phyloP scores from a whole-genome alignment of 1,284 basidiomycete species.

The Takashimella tepidaria region DNA sequence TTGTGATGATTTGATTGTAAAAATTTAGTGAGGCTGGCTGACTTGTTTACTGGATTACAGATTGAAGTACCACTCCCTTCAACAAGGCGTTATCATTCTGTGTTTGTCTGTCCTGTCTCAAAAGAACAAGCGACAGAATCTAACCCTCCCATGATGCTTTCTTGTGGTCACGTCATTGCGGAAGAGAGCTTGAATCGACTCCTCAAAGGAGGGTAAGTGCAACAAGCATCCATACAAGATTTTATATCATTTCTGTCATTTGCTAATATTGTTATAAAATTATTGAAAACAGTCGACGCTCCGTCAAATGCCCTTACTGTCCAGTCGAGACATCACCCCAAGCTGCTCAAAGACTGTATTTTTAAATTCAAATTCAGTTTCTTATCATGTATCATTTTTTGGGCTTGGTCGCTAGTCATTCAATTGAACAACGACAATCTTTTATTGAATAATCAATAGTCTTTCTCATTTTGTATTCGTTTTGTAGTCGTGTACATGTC shows the following conservation, averaged over 20 bases:
- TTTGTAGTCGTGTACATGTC: too few species aligned
- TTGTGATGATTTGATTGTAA: too few species aligned
- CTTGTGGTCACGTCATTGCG: conserved; percentile 89
- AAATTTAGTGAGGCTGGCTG: too few species aligned
- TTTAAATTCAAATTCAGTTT: conserved; percentile 19
- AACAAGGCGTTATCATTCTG: conserved; percentile 87
- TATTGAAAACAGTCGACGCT: conserved; percentile 27
- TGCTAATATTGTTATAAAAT: neutral
- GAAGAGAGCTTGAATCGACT: conserved; percentile 81
- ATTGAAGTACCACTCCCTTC: conserved; percentile 87
- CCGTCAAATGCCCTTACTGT: conserved; percentile 48
- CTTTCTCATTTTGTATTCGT: too few species aligned
- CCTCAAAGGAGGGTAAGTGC: conserved; percentile 75
- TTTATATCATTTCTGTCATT: too few species aligned
- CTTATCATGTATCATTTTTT: neutral
- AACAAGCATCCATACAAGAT: too few species aligned
- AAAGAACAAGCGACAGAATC: conserved; percentile 90
- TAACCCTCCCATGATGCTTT: conserved; percentile 97
- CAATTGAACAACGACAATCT: too few species aligned
- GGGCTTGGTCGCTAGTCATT: too few species aligned
- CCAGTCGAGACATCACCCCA: conserved; percentile 40
- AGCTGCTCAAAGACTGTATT: conserved; percentile 42
- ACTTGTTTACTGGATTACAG: conserved; percentile 49
- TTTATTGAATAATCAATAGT: too few species aligned
- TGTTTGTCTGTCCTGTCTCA: conserved; percentile 95